A percentile compares a stretch with the other conserved stretches of the same genome.
Conservation (phyloP, 108 stramenopile species). For the Schizochytrium sp. region DNA sequence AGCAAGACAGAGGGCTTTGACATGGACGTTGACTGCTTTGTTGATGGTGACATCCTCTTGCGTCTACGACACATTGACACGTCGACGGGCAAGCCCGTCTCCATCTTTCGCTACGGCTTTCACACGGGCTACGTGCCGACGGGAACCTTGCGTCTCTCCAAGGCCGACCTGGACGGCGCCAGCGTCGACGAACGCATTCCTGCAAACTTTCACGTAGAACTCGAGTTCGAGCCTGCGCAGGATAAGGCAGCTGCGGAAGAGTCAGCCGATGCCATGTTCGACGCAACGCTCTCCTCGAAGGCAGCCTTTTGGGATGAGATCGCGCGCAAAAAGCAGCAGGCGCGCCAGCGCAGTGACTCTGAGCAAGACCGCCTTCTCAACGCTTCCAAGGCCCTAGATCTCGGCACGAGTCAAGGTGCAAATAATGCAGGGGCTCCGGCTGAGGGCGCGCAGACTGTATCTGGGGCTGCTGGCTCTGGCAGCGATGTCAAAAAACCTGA, state of each 20-base stretch:
- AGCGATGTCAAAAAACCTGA: background rate
- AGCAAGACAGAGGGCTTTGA: conserved; percentile 55
- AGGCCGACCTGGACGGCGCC: conserved; percentile 85
- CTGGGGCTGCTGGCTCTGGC: background rate
- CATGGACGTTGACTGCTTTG: conserved; percentile 61
- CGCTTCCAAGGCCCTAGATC: background rate
- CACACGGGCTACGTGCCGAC: conserved; percentile 87
- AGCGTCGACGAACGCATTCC: conserved; percentile 72
- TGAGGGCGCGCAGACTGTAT: background rate
- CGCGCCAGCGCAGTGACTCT: background rate
- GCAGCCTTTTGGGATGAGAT: conserved; percentile 45
- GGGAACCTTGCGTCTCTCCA: conserved; percentile 78
- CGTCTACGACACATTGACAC: conserved; percentile 78
- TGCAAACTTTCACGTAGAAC: conserved; percentile 82
- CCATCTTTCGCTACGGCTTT: conserved; percentile 92
- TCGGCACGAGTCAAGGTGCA: too few relatives aligned
- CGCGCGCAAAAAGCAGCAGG: conserved; percentile 7
- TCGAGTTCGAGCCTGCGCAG: conserved; percentile 73
- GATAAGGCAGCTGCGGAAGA: background rate
- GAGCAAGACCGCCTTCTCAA: background rate
- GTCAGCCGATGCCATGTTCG: conserved; percentile 23
- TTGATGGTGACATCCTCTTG: conserved; percentile 79
- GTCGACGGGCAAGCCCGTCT: conserved; percentile 55
- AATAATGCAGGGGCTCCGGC: background rate
- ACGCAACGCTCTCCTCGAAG: conserved; percentile 38